Base-by-base conservation (phyloP, 164 flowering plant genomes). In the Warburgia ugandensis region DNA sequence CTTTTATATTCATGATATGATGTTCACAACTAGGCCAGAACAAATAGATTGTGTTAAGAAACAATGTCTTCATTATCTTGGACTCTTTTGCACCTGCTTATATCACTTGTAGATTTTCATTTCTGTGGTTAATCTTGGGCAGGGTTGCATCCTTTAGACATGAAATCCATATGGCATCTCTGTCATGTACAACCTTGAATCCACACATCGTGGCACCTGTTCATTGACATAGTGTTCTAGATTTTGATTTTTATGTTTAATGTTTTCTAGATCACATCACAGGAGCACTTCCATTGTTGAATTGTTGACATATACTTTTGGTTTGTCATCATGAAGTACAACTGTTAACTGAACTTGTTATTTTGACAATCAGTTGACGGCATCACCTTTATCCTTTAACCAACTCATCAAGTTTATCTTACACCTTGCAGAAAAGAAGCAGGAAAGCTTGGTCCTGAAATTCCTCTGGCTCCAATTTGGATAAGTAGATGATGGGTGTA, bases 381-480 rank as follows among this genome's bases (percentile, higher is more conserved):
- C n/a, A n/a, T n/a, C n/a, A n/a, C n/a, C n/a, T n/a, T n/a, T n/a
- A n/a, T n/a, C n/a, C n/a, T n/a, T n/a, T n/a, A 37, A 37, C 17
- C 5, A 11, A 3, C 41, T 37, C 14, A 54, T 38, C 55, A 37
- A 39, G 2, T 27, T 32, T 14, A 13, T 38, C 48, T 39, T 37
- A 27, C 40, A 6, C 25, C 16, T 39, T 56, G 57, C 53, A 51
- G 67, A 29, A 37, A 26, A 14, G 45, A 39, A 10, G 3, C 38
- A 40, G 20, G 40, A 22, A 26, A 9, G 22, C 42, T 23, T 25
- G 22, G 20, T 41, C 25, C 28, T 4, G 29, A 20, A 22, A 25
- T 8, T 26, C 2, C 4, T 6, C 28, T 12, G 28, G 27, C 2
- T 23, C 21, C 28, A 23, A 11, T 40, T 32, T 49, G 11, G 30